Evolutionary conservation across 441 rosid species (phyloP), one percentile per base, ranked within the genome.

Genomic region (Erodium moschatum): DNA sequence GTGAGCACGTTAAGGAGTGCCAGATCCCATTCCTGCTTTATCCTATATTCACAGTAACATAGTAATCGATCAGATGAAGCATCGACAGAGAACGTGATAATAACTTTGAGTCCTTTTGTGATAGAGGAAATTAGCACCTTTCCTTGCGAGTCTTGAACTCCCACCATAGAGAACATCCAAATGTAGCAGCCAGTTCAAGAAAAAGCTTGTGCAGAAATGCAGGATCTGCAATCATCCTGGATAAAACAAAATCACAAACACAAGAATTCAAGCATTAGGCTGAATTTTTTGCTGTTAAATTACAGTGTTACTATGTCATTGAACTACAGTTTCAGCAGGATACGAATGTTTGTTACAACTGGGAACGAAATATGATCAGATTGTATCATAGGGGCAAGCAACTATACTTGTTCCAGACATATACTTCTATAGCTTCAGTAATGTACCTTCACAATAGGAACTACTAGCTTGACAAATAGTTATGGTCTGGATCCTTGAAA

Each of bases 161-260:
- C 99, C 92, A 91, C 86, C 90, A 87, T 74, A 86, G 86, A 74
- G 97, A 84, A 81, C 85, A 87, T 70, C 99, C 91, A 65, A 94
- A 42, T 7, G 97, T 91, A 56, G 94, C 89, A 82, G 84, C 86
- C 84, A 88, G 96, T 80, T 94, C 99, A 65, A 94, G 81, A 71
- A 91, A 83, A 81, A 94, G 84, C 80, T 79, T 88, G 77, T 94
- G 86, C 63, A 94, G 74, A 74, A 94, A 89, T 70, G 96, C 85
- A 72, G 97, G 97, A 85, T 94, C 97, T 48, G 97, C 97, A 67
- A 91, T 80, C 97, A 94, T 89, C 88, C 99, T 94, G 83, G 29
- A 21, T 58, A 20, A 60, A 20, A 60, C 12, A 16, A 58, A 58
- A 20, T 5, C 40, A 6, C 31, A 7, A 7, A 35, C 40, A 35